Evolutionary conservation across 345 rosid species (phyloP).

Genomic region (Salix arbutifolia): DNA sequence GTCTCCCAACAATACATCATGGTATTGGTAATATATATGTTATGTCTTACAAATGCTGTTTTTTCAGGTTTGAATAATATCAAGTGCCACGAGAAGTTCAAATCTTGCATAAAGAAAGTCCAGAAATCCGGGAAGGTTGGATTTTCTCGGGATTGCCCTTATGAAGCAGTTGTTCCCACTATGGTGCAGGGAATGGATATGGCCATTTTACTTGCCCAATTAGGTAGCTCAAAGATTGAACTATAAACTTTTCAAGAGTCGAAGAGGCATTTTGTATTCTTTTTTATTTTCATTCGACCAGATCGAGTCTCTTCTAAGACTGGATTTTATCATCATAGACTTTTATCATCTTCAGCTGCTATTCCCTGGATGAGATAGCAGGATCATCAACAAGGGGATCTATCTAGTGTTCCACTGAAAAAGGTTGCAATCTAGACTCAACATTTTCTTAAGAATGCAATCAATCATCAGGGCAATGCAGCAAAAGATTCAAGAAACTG

Average conservation of each 20-base stretch:
- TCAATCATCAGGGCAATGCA: no score
- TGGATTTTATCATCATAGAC: neutral
- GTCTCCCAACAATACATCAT: no score
- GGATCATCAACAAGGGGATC: neutral
- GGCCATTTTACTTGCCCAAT: conserved; percentile 65
- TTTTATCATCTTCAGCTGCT: neutral
- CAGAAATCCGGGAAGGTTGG: conserved; percentile 53
- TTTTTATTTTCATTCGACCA: neutral
- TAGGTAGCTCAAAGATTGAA: conserved; percentile 50
- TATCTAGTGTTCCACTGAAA: no score
- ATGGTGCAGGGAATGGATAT: conserved; percentile 76
- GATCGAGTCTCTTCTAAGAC: no score
- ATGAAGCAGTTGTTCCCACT: conserved; percentile 65
- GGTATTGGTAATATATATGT: no score
- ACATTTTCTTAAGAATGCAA: no score
- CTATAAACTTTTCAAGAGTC: conserved; percentile 28
- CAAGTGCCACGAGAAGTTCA: conserved; percentile 71
- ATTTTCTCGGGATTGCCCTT: conserved; percentile 65
- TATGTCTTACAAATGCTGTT: neutral
- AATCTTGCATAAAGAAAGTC: conserved; percentile 62
- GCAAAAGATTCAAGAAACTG: no score
- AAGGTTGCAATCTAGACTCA: no score
- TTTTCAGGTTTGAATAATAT: conserved; percentile 52
- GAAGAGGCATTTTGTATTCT: conserved; percentile 5
- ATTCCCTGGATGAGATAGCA: neutral